phyloP scores from a whole-genome alignment of 345 rosid genomes.

The Aegle marmelos region DNA sequence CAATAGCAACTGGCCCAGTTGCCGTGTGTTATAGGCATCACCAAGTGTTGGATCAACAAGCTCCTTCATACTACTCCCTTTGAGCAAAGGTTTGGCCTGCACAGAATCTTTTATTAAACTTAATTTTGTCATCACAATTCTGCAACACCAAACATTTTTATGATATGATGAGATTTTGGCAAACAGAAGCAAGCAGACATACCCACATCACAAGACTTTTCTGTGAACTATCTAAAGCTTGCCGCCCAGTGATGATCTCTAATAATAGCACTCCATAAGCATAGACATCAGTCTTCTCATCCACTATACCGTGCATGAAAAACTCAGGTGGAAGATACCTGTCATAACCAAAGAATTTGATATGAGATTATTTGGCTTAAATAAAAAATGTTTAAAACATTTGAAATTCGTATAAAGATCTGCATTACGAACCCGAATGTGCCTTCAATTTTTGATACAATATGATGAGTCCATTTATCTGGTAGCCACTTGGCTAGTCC shows the following conservation, averaged over 20 bases:
- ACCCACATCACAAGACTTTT: slow-evolving; percentile 94
- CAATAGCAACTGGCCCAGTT: slow-evolving; percentile 64
- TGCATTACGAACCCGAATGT: slow-evolving; percentile 77
- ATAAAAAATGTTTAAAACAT: not conserved
- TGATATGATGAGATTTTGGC: slow-evolving; percentile 6
- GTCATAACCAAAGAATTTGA: slow-evolving; percentile 2
- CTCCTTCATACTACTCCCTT: slow-evolving; percentile 43
- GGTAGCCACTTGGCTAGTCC: slow-evolving; percentile 98
- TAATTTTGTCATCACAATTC: not conserved
- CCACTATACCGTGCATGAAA: slow-evolving; percentile 91
- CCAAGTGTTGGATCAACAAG: slow-evolving; percentile 65
- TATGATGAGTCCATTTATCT: slow-evolving; percentile 90
- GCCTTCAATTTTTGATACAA: slow-evolving; percentile 83
- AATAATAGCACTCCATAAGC: slow-evolving; percentile 84
- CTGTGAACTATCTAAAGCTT: slow-evolving; percentile 82
- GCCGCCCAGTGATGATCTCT: slow-evolving; percentile 81
- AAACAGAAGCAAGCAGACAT: slow-evolving; percentile 33
- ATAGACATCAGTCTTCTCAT: slow-evolving; percentile 88
- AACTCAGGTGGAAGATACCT: slow-evolving; percentile 94
- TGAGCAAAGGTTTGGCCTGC: slow-evolving; percentile 76
- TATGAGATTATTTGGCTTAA: too few relatives aligned
- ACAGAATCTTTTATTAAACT: not conserved
- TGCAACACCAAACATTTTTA: not conserved
- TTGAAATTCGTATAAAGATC: too few relatives aligned
- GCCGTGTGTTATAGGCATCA: slow-evolving; percentile 39